Base-by-base conservation (phyloP, 2,329 filamentous ascomycete genomes). In the Monascus ruber region DNA sequence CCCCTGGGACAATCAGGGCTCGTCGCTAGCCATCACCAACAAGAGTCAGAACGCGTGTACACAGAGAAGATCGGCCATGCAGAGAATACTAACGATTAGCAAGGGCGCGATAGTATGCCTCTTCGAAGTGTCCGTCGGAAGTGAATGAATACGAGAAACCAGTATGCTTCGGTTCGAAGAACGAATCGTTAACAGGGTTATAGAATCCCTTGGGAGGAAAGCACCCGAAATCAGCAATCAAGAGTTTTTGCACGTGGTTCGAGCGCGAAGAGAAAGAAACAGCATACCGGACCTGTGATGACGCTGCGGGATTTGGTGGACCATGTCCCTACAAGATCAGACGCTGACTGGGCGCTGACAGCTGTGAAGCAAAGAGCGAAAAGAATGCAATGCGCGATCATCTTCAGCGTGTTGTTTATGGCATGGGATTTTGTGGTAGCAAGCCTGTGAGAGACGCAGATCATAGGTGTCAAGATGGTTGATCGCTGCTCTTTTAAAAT, bases 101-200 rank as follows among this genome's bases (percentile, higher is more conserved):
- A 51, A 83, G 62, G 6, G 79, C 79, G 45, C 80, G 71, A 58
- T 83, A 85, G 57, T 80, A 77, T 9, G 81, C 79, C 51, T 77
- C 72, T 61, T 85, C 81, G 53, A 72, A 85, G 58, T 71, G 69
- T 24, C 81, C 81, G 54, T 83, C 76, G 32, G 62, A 66, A 4
- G 77, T 79, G 60, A 85, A 85, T 7, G 81, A 85, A 63, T 83
- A 85, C 10, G 81, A 83, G 47, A 83, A 81, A 24, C 81, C 81
- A 0, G 81, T 75, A 45, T 76, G 68, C 5, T 63, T 65, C 10
- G 81, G 81, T 59, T 85, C 81, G 47, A 76, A 74, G 44, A 85
- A 69, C 45, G 66, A 66, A 50, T 85, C 81, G 40, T 76, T 71
- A 37, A 76, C 63, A 4, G 79, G 76, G 59, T 85, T 74, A 52